These are phyloP conservation scores for Myriosclerotinia duriaeana DNA, from an alignment of 2,329 filamentous ascomycete species.

Conservation along the genomic window DNA sequence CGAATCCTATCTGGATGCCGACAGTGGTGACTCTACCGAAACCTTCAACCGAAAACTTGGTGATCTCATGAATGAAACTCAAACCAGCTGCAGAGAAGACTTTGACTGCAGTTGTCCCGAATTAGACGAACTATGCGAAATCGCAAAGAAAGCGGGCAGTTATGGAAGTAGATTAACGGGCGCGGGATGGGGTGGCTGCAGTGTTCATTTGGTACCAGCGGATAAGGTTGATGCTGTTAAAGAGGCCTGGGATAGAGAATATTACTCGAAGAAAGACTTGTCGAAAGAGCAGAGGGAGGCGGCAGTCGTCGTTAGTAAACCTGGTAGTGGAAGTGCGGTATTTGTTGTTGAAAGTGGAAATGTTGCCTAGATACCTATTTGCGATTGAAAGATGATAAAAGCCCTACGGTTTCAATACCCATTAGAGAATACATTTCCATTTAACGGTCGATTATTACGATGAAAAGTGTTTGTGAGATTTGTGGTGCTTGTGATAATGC, in stretches of 20 bases:
- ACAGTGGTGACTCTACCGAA: conserved; percentile 48
- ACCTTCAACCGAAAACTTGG: conserved; percentile 70
- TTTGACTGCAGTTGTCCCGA: conserved; percentile 94
- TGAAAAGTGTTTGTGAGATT: too few species aligned
- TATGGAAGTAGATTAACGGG: conserved; percentile 87
- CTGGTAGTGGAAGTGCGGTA: conserved; percentile 69
- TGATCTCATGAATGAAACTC: conserved; percentile 82
- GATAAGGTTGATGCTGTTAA: conserved; percentile 78
- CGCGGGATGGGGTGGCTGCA: conserved; percentile 96
- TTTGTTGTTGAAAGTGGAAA: conserved; percentile 43
- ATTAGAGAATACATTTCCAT: not conserved
- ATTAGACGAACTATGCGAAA: conserved; percentile 81
- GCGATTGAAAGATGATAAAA: conserved; percentile 3
- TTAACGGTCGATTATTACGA: too few species aligned
- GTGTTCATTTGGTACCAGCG: conserved; percentile 85
- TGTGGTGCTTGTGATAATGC: not conserved
- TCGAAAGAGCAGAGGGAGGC: conserved; percentile 71
- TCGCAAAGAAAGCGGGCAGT: conserved; percentile 75
- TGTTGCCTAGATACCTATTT: conserved; percentile 20
- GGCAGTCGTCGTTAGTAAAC: conserved; percentile 86
- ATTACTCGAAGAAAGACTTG: conserved; percentile 68
- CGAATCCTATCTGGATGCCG: conserved; percentile 40
- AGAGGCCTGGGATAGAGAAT: conserved; percentile 74
- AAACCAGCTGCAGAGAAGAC: conserved; percentile 78
- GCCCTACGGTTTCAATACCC: conserved; percentile 3